phyloP scores from a whole-genome alignment of 2,329 filamentous ascomycete genomes.

The Nemania abortiva region DNA sequence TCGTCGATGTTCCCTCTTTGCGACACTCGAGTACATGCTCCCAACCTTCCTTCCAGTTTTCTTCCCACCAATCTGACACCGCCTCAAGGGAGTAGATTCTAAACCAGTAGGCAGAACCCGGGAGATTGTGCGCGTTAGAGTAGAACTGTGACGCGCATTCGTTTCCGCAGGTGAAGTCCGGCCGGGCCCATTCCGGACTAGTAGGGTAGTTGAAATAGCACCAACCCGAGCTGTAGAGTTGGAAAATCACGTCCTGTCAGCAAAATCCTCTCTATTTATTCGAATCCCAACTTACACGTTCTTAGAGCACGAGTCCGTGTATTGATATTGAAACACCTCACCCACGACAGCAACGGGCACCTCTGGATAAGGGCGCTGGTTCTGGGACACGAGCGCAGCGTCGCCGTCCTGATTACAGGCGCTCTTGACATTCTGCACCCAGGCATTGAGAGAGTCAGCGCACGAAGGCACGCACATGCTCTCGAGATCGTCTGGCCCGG shows the following conservation, averaged over 20 bases:
- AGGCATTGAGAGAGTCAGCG: constrained; percentile 44
- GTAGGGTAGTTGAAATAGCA: constrained; percentile 43
- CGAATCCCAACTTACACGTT: constrained; percentile 32
- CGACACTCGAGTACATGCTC: constrained; percentile 34
- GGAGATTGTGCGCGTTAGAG: constrained; percentile 47
- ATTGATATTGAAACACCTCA: constrained; percentile 46
- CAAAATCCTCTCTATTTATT: background rate
- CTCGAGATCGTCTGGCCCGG: constrained; percentile 43
- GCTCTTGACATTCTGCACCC: constrained; percentile 44
- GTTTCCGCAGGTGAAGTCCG: constrained; percentile 47
- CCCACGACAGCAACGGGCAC: constrained; percentile 36
- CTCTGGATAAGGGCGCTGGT: constrained; percentile 26
- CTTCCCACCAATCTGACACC: constrained; percentile 46
- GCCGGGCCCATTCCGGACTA: constrained; percentile 33
- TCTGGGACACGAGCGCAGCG: constrained; percentile 40
- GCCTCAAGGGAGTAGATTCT: constrained; percentile 42
- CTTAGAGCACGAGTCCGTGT: constrained; percentile 41
- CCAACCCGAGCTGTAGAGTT: constrained; percentile 41
- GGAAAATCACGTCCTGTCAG: constrained; percentile 6
- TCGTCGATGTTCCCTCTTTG: background rate
- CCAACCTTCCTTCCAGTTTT: constrained; percentile 46
- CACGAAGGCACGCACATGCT: constrained; percentile 48
- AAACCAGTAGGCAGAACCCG: constrained; percentile 48
- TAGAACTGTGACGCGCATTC: constrained; percentile 48
- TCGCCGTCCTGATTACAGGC: constrained; percentile 47